phyloP scores from a whole-genome alignment of 306 rosid genomes.

The Canavalia gladiata region DNA sequence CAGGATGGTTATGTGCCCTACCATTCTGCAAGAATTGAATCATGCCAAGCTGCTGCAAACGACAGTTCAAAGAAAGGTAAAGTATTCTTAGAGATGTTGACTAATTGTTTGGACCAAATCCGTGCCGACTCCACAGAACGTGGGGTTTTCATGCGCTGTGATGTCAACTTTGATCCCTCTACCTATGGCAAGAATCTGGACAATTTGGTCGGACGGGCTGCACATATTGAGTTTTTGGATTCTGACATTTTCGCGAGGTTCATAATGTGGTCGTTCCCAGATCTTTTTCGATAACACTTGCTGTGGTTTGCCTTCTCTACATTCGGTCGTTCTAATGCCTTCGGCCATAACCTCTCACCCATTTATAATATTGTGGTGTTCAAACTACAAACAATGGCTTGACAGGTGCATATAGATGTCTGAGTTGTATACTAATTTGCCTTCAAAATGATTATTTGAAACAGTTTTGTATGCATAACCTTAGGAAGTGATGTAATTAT shows the following conservation, averaged over 20 bases:
- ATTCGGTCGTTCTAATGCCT: slow-evolving; percentile 30
- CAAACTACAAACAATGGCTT: slow-evolving; percentile 10
- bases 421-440: slow-evolving; percentile 19
- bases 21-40: slow-evolving; percentile 94
- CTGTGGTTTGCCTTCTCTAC: slow-evolving; percentile 29
- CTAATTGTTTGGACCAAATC: slow-evolving; percentile 87
- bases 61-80: slow-evolving; percentile 81
- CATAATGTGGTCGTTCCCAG: slow-evolving; percentile 95
- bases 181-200: slow-evolving; percentile 89
- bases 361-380: neutral
- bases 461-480: slow-evolving; percentile 13
- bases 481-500: slow-evolving; percentile 53
- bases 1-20: slow-evolving; percentile 98
- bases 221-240: slow-evolving; percentile 92
- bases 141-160: slow-evolving; percentile 90
- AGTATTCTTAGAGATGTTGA: slow-evolving; percentile 81
- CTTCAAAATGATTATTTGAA: neutral
- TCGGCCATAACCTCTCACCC: neutral
- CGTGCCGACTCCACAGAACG: slow-evolving; percentile 63
- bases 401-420: slow-evolving; percentile 10
- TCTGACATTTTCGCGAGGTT: slow-evolving; percentile 81
- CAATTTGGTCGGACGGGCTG: slow-evolving; percentile 87
- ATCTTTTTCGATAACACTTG: slow-evolving; percentile 64
- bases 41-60: slow-evolving; percentile 83
- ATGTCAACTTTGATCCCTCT: slow-evolving; percentile 83